These are phyloP conservation scores for Eugenia klotzschiana DNA, from an alignment of 441 rosid genomes.

Conservation along the genomic window DNA sequence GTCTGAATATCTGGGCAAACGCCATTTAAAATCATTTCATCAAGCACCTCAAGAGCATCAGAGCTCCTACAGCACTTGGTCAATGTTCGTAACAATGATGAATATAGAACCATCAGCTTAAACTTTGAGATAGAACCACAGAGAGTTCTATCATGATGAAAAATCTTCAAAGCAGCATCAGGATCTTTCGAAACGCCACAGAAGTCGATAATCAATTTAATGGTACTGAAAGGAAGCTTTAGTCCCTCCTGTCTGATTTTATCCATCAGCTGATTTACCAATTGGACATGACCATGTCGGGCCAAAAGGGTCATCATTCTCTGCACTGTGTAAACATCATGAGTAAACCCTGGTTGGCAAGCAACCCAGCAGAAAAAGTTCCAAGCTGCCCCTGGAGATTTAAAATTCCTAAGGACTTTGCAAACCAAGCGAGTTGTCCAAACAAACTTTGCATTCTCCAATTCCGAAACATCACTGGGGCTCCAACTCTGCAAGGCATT, in stretches of 20 bases:
- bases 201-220: conserved; percentile 56
- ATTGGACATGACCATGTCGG: conserved; percentile 46
- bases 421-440: conserved; percentile 83
- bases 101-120: conserved; percentile 60
- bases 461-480: conserved; percentile 37
- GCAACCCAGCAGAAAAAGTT: conserved; percentile 88
- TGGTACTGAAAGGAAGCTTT: conserved; percentile 65
- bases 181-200: conserved; percentile 78
- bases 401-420: conserved; percentile 66
- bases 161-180: conserved; percentile 76
- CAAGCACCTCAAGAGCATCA: conserved; percentile 52
- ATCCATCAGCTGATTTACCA: conserved; percentile 50
- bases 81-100: conserved; percentile 63
- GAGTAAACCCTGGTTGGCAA: conserved; percentile 67
- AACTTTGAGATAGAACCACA: conserved; percentile 40
- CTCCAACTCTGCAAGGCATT: conserved; percentile 51
- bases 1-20: conserved; percentile 70
- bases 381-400: conserved; percentile 64
- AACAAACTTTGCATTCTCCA: conserved; percentile 61
- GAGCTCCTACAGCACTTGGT: conserved; percentile 57
- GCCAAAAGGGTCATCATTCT: conserved; percentile 73
- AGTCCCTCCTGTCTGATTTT: conserved; percentile 58
- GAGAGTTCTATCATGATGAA: conserved; percentile 41
- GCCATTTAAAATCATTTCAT: conserved; percentile 54
- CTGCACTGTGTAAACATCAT: conserved; percentile 59